Conservation (phyloP, 768 basidiomycete genomes). For the Amyloporia xantha region DNA sequence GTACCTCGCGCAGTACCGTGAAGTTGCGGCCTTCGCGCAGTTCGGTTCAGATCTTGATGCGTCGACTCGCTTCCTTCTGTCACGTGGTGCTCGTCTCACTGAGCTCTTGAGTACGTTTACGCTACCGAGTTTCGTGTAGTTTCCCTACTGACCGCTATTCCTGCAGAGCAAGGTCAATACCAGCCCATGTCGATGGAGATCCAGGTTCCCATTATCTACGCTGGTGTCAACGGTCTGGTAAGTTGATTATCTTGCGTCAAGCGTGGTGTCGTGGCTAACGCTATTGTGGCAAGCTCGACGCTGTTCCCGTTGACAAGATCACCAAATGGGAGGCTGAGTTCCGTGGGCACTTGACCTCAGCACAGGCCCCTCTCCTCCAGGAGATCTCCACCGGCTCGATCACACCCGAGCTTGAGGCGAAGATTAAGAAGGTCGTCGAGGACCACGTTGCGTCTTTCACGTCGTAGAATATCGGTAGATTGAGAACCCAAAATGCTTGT, state of each 20-base stretch:
- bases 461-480: conserved; percentile 23
- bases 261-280: not conserved
- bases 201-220: conserved; percentile 98
- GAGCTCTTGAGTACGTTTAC: conserved; percentile 88
- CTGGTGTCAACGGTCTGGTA: conserved; percentile 98
- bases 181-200: conserved; percentile 91
- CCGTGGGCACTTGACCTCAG: conserved; percentile 76
- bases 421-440: conserved; percentile 94
- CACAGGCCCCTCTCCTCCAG: conserved; percentile 69
- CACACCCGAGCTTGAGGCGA: conserved; percentile 83
- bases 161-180: conserved; percentile 94
- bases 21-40: conserved; percentile 98
- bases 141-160: conserved; percentile 14
- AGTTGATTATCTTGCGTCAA: conserved; percentile 23
- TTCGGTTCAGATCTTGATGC: conserved; percentile 99
- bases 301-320: conserved; percentile 93
- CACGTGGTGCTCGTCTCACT: conserved; percentile 96
- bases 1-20: conserved; percentile 99
- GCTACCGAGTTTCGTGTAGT: not conserved
- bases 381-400: conserved; percentile 82
- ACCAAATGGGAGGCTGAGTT: conserved; percentile 89
- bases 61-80: conserved; percentile 96
- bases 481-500: conserved; percentile 13
- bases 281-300: conserved; percentile 59
- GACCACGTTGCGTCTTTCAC: conserved; percentile 81